These are phyloP conservation scores for Talaromyces albobiverticillius DNA, from an alignment of 2,329 filamentous ascomycete genomes.

Conservation along the genomic window DNA sequence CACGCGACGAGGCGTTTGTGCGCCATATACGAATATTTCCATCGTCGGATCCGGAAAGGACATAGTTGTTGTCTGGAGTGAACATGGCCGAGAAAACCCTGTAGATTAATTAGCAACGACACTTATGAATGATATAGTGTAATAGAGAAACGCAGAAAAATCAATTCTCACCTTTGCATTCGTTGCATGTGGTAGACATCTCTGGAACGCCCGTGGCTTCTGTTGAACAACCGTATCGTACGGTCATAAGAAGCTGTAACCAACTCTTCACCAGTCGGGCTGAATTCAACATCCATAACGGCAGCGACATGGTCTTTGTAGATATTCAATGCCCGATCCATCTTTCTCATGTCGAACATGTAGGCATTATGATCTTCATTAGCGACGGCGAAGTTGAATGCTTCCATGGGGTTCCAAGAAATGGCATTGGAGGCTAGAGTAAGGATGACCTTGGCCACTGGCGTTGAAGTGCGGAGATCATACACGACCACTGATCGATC, in stretches of 20 bases:
- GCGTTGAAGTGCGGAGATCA: slow-evolving; percentile 81
- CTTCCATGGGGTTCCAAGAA: slow-evolving; percentile 94
- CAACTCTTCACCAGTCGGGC: slow-evolving; percentile 88
- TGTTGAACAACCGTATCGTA: slow-evolving; percentile 81
- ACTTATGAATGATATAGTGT: neutral
- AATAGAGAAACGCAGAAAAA: neutral
- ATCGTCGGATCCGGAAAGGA: slow-evolving; percentile 89
- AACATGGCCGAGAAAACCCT: slow-evolving; percentile 80
- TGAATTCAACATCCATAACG: slow-evolving; percentile 96
- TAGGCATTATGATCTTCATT: slow-evolving; percentile 94
- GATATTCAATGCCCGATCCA: slow-evolving; percentile 82
- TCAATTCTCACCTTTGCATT: slow-evolving; percentile 66
- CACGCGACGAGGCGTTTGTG: slow-evolving; percentile 75
- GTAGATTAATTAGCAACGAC: slow-evolving; percentile 14
- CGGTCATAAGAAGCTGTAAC: slow-evolving; percentile 87
- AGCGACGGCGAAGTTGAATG: slow-evolving; percentile 89
- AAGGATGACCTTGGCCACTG: slow-evolving; percentile 76
- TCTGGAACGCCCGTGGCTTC: slow-evolving; percentile 75
- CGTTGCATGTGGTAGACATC: slow-evolving; percentile 97
- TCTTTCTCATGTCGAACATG: slow-evolving; percentile 91
- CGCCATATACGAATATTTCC: slow-evolving; percentile 91
- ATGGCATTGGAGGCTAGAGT: slow-evolving; percentile 80
- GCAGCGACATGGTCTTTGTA: slow-evolving; percentile 86
- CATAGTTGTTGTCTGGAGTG: slow-evolving; percentile 84
- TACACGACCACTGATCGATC: slow-evolving; percentile 88